A percentile compares a stretch with the other conserved stretches of the same genome.
These are phyloP conservation scores for Pachysandra terminalis DNA, from an alignment of 164 flowering plant species.

Conservation along the genomic window DNA sequence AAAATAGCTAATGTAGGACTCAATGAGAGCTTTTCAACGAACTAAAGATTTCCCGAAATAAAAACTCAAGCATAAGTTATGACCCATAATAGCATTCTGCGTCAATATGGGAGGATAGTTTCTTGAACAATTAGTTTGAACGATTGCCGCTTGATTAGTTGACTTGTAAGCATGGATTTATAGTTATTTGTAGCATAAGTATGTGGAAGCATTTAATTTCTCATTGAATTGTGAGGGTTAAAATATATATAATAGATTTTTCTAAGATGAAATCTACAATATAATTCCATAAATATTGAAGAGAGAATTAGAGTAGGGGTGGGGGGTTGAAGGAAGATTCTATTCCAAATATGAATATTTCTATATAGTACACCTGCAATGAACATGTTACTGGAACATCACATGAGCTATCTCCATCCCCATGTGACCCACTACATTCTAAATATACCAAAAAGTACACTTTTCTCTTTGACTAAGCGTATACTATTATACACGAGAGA, in stretches of 20 bases:
- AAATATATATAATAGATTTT: too few species aligned
- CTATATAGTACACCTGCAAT: neutral
- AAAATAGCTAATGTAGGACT: too few species aligned
- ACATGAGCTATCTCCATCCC: conserved; percentile 25
- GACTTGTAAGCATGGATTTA: too few species aligned
- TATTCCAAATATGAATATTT: conserved; percentile 26
- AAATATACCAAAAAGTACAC: neutral
- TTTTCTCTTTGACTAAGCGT: neutral
- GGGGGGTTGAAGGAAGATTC: conserved; percentile 30
- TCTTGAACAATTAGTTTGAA: too few species aligned
- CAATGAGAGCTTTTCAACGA: too few species aligned
- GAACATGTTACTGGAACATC: conserved; percentile 12
- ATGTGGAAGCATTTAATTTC: neutral
- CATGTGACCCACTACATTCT: conserved; percentile 28
- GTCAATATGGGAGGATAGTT: too few species aligned
- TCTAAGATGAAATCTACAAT: too few species aligned
- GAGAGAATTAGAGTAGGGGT: neutral
- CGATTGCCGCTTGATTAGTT: too few species aligned
- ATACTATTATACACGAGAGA: neutral
- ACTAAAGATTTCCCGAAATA: too few species aligned
- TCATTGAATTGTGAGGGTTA: neutral
- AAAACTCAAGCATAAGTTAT: too few species aligned
- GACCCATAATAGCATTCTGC: too few species aligned
- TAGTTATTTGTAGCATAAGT: neutral
- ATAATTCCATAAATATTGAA: too few species aligned